Conservation (phyloP, 768 basidiomycete genomes). For the Cystofilobasidium macerans region DNA sequence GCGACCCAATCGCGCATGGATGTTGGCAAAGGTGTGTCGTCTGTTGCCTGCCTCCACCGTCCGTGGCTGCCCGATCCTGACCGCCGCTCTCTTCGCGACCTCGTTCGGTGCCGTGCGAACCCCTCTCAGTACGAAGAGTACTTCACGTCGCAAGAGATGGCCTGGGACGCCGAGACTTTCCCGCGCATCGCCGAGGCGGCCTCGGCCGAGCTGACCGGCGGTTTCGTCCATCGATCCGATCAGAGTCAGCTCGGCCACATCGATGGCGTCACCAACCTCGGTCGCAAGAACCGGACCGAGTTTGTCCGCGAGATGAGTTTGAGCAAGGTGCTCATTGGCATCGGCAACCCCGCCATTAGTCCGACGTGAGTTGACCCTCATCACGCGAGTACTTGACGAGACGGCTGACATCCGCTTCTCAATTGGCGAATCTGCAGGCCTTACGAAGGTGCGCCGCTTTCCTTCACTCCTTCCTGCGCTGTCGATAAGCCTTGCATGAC, state of each 20-base stretch:
- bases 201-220: slow-evolving; percentile 9
- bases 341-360: slow-evolving; percentile 21
- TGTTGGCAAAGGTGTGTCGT: slow-evolving; percentile 21
- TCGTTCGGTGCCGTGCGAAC: too few species aligned
- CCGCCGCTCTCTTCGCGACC: neutral
- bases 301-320: slow-evolving; percentile 18
- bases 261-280: slow-evolving; percentile 22
- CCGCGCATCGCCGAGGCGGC: neutral
- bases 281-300: neutral
- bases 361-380: slow-evolving; percentile 26
- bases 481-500: too few species aligned
- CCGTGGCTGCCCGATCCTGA: neutral
- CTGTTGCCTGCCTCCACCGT: neutral
- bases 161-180: slow-evolving; percentile 11
- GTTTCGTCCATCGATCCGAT: slow-evolving; percentile 8
- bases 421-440: slow-evolving; percentile 4
- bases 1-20: slow-evolving; percentile 15
- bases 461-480: too few species aligned
- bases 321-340: slow-evolving; percentile 23
- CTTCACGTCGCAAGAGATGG: slow-evolving; percentile 7
- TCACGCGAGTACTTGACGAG: too few species aligned
- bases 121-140: slow-evolving; percentile 15
- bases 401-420: too few species aligned
- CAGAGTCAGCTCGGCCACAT: neutral
- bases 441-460: slow-evolving; percentile 7